Evolutionary conservation across 495 filamentous ascomycete genomes (phyloP).

Genomic region (Hypoxylon fragiforme): DNA sequence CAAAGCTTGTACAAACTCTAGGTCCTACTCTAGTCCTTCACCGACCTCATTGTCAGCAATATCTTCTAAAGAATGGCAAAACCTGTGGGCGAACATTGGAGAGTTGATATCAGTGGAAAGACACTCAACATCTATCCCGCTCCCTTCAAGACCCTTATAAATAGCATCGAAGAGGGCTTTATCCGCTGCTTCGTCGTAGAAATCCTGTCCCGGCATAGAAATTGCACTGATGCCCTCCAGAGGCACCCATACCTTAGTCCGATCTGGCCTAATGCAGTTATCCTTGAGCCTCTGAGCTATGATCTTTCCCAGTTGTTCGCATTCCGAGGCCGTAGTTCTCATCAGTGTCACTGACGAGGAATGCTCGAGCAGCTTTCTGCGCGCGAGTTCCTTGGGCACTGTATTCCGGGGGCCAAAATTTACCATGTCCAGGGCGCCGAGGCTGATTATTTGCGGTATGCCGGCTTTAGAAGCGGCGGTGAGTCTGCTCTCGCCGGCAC

Average conservation of each 20-base stretch:
- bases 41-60: too few species aligned
- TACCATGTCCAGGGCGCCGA: slow-evolving; percentile 70
- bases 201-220: slow-evolving; percentile 38
- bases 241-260: slow-evolving; percentile 61
- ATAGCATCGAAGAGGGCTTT: slow-evolving; percentile 48
- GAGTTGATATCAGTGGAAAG: slow-evolving; percentile 44
- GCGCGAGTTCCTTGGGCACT: slow-evolving; percentile 53
- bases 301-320: slow-evolving; percentile 51
- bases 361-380: slow-evolving; percentile 61
- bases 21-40: slow-evolving; percentile 3
- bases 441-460: slow-evolving; percentile 63
- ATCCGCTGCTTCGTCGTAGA: slow-evolving; percentile 43
- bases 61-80: too few species aligned
- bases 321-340: slow-evolving; percentile 60
- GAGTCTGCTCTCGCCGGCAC: slow-evolving; percentile 58
- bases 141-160: slow-evolving; percentile 40
- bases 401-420: slow-evolving; percentile 63
- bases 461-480: slow-evolving; percentile 54
- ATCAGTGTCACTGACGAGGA: slow-evolving; percentile 68
- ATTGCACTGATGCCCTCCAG: slow-evolving; percentile 50
- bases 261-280: slow-evolving; percentile 36
- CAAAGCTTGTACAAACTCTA: too few species aligned
- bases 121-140: slow-evolving; percentile 40
- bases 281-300: slow-evolving; percentile 56
- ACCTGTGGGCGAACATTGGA: neutral